A percentile compares a stretch with the other conserved stretches of the same genome.
Evolutionary conservation across 176 grass and related monocot genomes (phyloP).

Genomic region (Carex littledalei): DNA sequence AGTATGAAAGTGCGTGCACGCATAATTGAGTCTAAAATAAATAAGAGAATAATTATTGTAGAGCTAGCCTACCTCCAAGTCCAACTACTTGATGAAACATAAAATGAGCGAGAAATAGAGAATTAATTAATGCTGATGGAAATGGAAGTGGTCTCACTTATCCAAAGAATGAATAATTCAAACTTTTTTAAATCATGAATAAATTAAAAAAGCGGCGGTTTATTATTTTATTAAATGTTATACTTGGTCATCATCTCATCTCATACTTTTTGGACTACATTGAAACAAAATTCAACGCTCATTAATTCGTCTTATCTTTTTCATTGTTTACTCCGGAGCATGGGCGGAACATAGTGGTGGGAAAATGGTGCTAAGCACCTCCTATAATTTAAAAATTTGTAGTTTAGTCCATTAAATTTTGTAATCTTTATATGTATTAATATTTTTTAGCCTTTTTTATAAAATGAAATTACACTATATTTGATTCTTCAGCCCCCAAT

Average conservation of each 20-base stretch:
- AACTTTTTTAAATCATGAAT: background rate
- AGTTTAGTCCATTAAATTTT: too few species aligned
- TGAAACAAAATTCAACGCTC: background rate
- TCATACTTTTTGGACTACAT: background rate
- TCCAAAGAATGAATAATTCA: background rate
- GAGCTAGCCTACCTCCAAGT: background rate
- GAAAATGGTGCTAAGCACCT: too few species aligned
- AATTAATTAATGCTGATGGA: background rate
- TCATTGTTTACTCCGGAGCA: too few species aligned
- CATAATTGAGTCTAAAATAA: too few species aligned
- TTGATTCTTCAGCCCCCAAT: too few species aligned
- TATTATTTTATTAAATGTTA: background rate
- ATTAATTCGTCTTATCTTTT: background rate
- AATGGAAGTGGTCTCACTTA: background rate
- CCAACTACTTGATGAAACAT: background rate
- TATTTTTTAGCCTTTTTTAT: too few species aligned
- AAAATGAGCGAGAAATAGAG: background rate
- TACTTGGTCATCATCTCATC: background rate
- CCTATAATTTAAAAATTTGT: too few species aligned
- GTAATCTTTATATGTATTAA: too few species aligned
- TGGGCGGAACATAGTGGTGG: too few species aligned
- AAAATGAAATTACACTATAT: too few species aligned
- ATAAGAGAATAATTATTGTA: too few species aligned
- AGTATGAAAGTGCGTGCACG: too few species aligned
- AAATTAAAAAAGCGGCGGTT: background rate